Conservation (phyloP, 441 rosid species). For the Rhodomyrtus psidioides region DNA sequence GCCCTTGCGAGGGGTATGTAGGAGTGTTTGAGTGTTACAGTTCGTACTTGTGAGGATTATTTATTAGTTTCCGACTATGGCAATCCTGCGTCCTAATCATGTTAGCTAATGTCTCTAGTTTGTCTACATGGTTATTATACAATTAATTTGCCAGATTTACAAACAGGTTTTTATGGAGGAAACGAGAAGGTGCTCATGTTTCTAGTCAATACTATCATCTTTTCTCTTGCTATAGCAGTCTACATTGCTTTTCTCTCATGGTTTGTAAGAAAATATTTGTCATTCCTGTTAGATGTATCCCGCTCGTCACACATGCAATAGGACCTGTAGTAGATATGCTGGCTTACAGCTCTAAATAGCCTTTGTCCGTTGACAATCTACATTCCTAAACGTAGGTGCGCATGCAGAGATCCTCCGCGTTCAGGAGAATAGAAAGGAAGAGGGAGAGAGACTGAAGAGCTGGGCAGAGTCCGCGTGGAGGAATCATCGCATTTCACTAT, state of each 20-base stretch:
- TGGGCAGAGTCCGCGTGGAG: slow-evolving; percentile 68
- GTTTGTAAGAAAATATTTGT: background rate
- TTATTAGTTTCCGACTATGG: background rate
- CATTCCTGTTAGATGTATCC: background rate
- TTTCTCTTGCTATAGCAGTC: background rate
- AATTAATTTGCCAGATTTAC: background rate
- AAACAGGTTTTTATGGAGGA: background rate
- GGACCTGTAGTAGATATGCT: background rate
- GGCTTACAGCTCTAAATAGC: background rate
- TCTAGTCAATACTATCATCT: background rate
- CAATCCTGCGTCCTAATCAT: background rate
- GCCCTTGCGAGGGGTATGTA: slow-evolving; percentile 83
- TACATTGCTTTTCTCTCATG: background rate
- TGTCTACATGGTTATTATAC: background rate
- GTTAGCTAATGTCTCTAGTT: background rate
- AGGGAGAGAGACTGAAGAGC: slow-evolving; percentile 66
- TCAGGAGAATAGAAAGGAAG: slow-evolving; percentile 62
- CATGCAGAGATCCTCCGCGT: slow-evolving; percentile 64
- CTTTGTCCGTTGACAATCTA: background rate
- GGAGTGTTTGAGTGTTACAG: background rate
- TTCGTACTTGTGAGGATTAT: background rate
- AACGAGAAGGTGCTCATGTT: background rate
- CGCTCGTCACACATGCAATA: background rate
- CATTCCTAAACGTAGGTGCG: slow-evolving; percentile 35
- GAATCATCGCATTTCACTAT: slow-evolving; percentile 47